Evolutionary conservation across 441 rosid genomes (phyloP).

Genomic region (Raphanus hybrid): DNA sequence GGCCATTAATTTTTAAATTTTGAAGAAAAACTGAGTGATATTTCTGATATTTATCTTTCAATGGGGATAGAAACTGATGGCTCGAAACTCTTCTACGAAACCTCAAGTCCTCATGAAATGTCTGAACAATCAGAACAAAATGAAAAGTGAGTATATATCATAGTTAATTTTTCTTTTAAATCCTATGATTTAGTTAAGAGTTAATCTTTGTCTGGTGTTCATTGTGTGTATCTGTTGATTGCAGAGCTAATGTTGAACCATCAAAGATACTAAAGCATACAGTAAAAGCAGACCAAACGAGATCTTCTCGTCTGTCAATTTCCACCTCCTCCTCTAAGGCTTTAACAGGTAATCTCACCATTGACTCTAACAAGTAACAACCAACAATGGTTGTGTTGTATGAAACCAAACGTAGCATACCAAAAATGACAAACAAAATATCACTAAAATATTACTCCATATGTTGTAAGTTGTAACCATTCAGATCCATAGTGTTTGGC

Average conservation of each 20-base stretch:
- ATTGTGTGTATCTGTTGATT: not conserved
- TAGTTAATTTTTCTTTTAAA: not conserved
- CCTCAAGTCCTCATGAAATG: conserved; percentile 6
- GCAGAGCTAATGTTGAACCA: not conserved
- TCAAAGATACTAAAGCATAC: conserved; percentile 5
- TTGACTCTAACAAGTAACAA: not conserved
- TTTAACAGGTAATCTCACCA: not conserved
- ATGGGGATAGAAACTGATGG: conserved; percentile 5
- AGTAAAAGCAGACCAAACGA: conserved; percentile 6
- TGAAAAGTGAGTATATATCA: conserved; percentile 5
- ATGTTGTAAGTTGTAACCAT: not conserved
- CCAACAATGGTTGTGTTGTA: not conserved
- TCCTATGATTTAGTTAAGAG: not conserved
- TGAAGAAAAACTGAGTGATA: conserved; percentile 61
- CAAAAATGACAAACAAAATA: not conserved
- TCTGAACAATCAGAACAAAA: not conserved
- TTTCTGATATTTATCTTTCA: not conserved
- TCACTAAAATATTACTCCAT: not conserved
- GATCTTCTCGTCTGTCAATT: conserved; percentile 15
- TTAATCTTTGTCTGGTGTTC: not conserved
- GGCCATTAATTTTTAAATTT: conserved; percentile 63
- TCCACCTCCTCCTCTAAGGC: conserved; percentile 4
- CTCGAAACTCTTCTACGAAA: not conserved
- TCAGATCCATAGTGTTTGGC: not conserved
- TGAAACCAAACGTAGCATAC: not conserved